phyloP scores from a whole-genome alignment of 176 grass and related monocot species.

The Aegilops speltoides region DNA sequence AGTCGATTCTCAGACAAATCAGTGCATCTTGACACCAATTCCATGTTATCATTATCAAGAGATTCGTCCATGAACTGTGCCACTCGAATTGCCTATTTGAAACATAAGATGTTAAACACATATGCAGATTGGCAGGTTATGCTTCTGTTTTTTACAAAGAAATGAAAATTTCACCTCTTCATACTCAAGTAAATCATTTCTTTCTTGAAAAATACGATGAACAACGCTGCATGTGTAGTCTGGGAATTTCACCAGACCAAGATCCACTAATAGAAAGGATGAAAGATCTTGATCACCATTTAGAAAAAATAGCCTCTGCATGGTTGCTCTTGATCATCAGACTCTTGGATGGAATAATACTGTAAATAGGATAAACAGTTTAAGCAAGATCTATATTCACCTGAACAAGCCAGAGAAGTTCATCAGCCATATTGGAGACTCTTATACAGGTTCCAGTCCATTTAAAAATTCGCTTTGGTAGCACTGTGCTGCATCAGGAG shows the following conservation, averaged over 20 bases:
- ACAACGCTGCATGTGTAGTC: conserved; percentile 66
- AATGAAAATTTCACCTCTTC: conserved; percentile 61
- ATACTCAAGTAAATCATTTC: conserved; percentile 71
- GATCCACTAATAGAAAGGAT: conserved; percentile 86
- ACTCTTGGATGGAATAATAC: conserved; percentile 27
- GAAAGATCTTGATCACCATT: conserved; percentile 94
- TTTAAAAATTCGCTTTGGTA: conserved; percentile 61
- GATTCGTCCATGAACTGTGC: conserved; percentile 89
- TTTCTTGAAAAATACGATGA: conserved; percentile 61
- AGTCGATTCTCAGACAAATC: conserved; percentile 67
- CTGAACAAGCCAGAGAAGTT: conserved; percentile 84
- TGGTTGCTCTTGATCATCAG: conserved; percentile 26
- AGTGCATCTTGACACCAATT: conserved; percentile 77
- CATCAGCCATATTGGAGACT: conserved; percentile 61
- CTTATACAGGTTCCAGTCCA: conserved; percentile 66
- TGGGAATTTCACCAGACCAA: conserved; percentile 81
- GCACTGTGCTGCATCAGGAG: conserved; percentile 48
- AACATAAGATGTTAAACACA: conserved; percentile 16
- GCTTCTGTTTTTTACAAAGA: not conserved
- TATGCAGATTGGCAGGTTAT: conserved; percentile 7
- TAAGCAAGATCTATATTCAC: conserved; percentile 38
- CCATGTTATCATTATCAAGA: conserved; percentile 69
- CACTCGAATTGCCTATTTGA: conserved; percentile 82
- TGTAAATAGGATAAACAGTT: conserved; percentile 23
- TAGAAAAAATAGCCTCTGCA: conserved; percentile 95